A percentile compares a stretch with the other conserved stretches of the same genome.
Evolutionary conservation across 225 moss, liverwort and hornwort genomes (phyloP).

Genomic region (Lunularia cruciata): DNA sequence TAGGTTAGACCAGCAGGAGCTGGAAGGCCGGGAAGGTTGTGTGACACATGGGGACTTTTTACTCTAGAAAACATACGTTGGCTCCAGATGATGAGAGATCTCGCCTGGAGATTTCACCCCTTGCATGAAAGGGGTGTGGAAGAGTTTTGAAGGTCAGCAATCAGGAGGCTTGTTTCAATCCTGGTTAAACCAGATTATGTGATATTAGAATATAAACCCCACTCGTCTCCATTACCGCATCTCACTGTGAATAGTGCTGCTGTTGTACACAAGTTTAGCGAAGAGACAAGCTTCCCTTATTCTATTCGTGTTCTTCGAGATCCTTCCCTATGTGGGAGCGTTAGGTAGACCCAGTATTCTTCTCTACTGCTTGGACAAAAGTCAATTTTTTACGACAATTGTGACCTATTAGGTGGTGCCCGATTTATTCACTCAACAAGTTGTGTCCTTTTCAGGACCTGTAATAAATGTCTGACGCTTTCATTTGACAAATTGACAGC

Average conservation of each 20-base stretch:
- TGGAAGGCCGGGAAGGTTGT: slow-evolving; percentile 6
- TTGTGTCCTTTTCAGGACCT: slow-evolving; percentile 9
- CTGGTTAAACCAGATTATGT: not conserved
- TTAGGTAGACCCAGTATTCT: not conserved
- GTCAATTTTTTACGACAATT: slow-evolving; percentile 20
- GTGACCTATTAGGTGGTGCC: not conserved
- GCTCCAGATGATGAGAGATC: slow-evolving; percentile 7
- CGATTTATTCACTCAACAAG: slow-evolving; percentile 10
- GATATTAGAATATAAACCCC: slow-evolving; percentile 1
- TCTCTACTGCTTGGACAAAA: slow-evolving; percentile 13
- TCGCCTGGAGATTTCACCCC: slow-evolving; percentile 3
- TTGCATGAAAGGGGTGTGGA: slow-evolving; percentile 11
- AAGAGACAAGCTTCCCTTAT: slow-evolving; percentile 7
- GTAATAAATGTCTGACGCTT: slow-evolving; percentile 20
- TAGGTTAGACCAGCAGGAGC: not conserved
- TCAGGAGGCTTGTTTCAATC: not conserved
- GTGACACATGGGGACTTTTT: not conserved
- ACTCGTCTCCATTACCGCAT: not conserved
- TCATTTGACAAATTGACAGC: not conserved
- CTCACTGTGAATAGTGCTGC: slow-evolving; percentile 22
- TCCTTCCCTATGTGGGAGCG: slow-evolving; percentile 3
- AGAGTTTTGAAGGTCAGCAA: slow-evolving; percentile 7
- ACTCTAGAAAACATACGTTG: not conserved
- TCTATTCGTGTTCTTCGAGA: not conserved
- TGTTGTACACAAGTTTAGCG: slow-evolving; percentile 23